Conservation (phyloP, 2,329 filamentous ascomycete genomes). For the Neopestalotiopsis clavispora region DNA sequence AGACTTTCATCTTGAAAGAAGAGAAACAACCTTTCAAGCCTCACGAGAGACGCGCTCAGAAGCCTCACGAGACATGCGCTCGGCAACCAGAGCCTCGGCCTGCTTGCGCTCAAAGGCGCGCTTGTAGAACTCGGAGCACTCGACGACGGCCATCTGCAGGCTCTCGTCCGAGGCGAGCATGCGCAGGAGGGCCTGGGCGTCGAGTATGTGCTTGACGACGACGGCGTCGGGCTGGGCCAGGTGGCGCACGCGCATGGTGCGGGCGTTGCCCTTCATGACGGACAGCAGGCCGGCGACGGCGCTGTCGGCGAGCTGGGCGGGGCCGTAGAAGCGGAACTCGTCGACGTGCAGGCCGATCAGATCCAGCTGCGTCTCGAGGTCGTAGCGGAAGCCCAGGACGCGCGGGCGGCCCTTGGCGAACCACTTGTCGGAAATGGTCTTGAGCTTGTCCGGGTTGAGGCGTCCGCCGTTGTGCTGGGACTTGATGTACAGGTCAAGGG, state of each 20-base stretch:
- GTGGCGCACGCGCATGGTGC: constrained; percentile 57
- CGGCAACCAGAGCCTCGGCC: constrained; percentile 10
- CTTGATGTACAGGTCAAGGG: constrained; percentile 57
- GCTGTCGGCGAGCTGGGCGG: constrained; percentile 44
- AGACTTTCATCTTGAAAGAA: background rate
- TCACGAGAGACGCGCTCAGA: background rate
- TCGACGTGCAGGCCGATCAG: constrained; percentile 54
- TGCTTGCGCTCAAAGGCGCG: constrained; percentile 54
- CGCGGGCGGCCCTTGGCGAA: constrained; percentile 55
- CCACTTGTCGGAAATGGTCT: constrained; percentile 57
- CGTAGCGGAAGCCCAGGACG: constrained; percentile 62
- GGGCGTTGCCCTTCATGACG: constrained; percentile 57
- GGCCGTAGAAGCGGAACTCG: constrained; percentile 61
- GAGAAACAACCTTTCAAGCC: background rate
- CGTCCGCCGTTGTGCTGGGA: constrained; percentile 60
- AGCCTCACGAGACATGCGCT: background rate
- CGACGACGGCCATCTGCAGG: constrained; percentile 51
- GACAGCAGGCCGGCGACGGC: constrained; percentile 55
- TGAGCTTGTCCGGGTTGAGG: constrained; percentile 55
- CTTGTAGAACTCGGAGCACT: constrained; percentile 60
- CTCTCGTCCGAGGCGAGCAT: constrained; percentile 50
- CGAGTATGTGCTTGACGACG: constrained; percentile 61
- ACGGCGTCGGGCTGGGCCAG: constrained; percentile 64
- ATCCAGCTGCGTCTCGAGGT: constrained; percentile 65
- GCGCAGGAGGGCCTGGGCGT: constrained; percentile 55